phyloP scores from a whole-genome alignment of 208 protist species.

The Plasmodiophora brassicae region DNA sequence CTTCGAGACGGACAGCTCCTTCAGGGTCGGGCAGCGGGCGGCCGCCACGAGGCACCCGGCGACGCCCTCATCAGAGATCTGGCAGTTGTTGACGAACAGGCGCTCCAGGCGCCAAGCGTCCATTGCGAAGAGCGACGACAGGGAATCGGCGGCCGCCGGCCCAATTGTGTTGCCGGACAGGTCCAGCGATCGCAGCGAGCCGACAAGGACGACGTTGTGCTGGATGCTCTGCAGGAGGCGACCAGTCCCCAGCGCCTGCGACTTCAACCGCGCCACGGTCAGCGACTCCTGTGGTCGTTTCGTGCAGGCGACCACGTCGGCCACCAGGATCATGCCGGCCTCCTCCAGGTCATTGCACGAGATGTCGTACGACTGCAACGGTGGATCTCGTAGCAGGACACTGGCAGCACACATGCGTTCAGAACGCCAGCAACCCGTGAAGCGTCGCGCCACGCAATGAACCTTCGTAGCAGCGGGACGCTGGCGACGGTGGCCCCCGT shows the following conservation, averaged over 20 bases:
- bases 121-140: neutral
- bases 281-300: neutral
- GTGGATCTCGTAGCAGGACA: neutral
- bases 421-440: neutral
- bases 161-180: neutral
- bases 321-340: neutral
- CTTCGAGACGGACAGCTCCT: neutral
- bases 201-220: neutral
- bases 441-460: neutral
- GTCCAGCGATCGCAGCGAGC: neutral
- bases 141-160: neutral
- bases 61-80: neutral
- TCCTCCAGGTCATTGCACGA: slow-evolving; percentile 1
- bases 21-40: neutral
- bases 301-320: neutral
- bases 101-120: neutral
- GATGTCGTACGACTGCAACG: neutral
- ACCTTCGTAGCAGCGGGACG: neutral
- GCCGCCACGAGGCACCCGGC: neutral
- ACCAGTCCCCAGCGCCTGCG: neutral
- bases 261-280: neutral
- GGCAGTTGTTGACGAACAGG: neutral
- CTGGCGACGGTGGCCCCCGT: neutral
- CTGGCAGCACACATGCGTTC: neutral
- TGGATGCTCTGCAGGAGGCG: neutral